These are phyloP conservation scores for Coemansia sp. DNA, from an alignment of 192 early-diverging fungal genomes.

Conservation along the genomic window DNA sequence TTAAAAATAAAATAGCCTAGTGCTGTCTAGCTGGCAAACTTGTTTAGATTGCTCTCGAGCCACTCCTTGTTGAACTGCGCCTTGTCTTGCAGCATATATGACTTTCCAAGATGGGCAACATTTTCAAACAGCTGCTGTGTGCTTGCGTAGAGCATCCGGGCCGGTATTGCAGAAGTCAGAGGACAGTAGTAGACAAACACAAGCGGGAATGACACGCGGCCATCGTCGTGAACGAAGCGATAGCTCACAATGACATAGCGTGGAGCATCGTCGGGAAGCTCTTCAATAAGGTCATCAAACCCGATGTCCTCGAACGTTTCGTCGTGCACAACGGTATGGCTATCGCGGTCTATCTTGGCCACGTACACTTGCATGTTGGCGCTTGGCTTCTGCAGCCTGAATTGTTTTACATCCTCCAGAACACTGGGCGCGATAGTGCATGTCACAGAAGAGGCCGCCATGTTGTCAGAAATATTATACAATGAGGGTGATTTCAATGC, in stretches of 20 bases:
- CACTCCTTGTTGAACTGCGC: slow-evolving; percentile 68
- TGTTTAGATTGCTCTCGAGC: slow-evolving; percentile 57
- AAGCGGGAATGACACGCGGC: slow-evolving; percentile 72
- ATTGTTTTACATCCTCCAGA: slow-evolving; percentile 21
- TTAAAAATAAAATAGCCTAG: not conserved
- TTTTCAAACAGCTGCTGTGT: slow-evolving; percentile 64
- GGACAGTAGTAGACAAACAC: slow-evolving; percentile 70
- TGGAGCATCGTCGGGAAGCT: slow-evolving; percentile 66
- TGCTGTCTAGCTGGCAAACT: slow-evolving; percentile 13
- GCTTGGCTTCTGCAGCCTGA: slow-evolving; percentile 24
- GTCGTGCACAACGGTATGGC: slow-evolving; percentile 51
- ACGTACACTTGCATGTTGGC: slow-evolving; percentile 25
- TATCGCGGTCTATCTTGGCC: slow-evolving; percentile 57
- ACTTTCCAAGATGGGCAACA: slow-evolving; percentile 64
- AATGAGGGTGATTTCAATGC: not conserved
- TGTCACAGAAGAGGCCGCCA: slow-evolving; percentile 20
- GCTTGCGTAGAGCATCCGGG: slow-evolving; percentile 56
- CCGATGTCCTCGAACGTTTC: slow-evolving; percentile 32
- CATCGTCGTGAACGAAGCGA: slow-evolving; percentile 43
- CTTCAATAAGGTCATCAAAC: slow-evolving; percentile 61
- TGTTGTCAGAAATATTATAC: not conserved
- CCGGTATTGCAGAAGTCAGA: slow-evolving; percentile 38
- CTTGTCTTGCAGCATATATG: slow-evolving; percentile 68
- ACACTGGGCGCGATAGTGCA: slow-evolving; percentile 22
- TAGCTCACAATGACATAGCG: slow-evolving; percentile 54